Evolutionary conservation across 805 yeast genomes (phyloP), one percentile per base, ranked within the genome.

Genomic region (Barnettozyma salicaria): DNA sequence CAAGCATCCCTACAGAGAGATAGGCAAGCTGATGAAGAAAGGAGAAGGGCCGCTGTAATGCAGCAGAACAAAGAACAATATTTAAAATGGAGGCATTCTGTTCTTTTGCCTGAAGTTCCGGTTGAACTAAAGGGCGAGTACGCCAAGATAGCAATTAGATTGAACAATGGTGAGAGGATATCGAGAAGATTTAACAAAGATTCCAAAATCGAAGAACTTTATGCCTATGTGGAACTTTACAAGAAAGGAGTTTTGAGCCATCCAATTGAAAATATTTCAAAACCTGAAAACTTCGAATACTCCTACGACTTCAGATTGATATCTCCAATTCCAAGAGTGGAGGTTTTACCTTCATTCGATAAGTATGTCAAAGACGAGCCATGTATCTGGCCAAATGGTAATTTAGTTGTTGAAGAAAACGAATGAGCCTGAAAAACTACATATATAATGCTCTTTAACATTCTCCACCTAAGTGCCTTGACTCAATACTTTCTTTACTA

Each of bases 141-240:
- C 21, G 79, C 92, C 8, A 71, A 81, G 27, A 64, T 90, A 3
- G 89, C 92, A 1, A 70, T 90, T 8, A 70, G 90, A 45, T 53
- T 85, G 27, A 70, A 71, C 1, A 61, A 67, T 41, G 94, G 95
- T 3, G 65, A 65, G 33, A 70, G 96, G 41, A 53, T 75, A 1
- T 63, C 70, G 7, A 56, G 74, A 47, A 53, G 70, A 52, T 65
- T 86, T 42, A 54, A 63, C 30, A 67, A 71, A 11, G 53, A 61
- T 19, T 61, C 65, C 11, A 50, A 68, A 1, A 58, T 86, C 1
- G 78, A 74, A 38, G 88, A 83, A 36, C 60, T 90, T 11, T 81
- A 79, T 53, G 82, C 88, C 8, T 79, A 67, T 51, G 82, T 79
- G 13, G 94, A 84, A 45, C 62, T 80, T 43, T 48, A 58, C 19